phyloP scores from a whole-genome alignment of 805 yeast genomes.

The Candida morakotiae region DNA sequence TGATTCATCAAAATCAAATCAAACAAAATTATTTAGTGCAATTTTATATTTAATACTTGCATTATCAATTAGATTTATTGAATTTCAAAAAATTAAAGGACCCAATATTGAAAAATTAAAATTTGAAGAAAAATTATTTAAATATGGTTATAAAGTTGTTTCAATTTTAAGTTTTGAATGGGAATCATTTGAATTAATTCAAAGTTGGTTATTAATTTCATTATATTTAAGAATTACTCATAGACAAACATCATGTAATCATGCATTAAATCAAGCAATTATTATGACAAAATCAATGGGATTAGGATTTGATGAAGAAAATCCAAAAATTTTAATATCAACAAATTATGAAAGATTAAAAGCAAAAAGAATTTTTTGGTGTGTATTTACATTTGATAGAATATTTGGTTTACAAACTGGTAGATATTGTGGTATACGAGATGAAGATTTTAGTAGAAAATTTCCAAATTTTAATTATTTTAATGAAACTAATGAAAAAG shows the following conservation, averaged over 20 bases:
- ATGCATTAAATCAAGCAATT: conserved; percentile 32
- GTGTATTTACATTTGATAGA: conserved; percentile 51
- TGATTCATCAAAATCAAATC: conserved; percentile 23
- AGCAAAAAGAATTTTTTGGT: conserved; percentile 52
- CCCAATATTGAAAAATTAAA: conserved; percentile 23
- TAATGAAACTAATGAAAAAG: conserved; percentile 26
- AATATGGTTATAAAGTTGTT: conserved; percentile 28
- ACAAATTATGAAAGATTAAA: conserved; percentile 42
- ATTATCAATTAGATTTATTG: conserved; percentile 48
- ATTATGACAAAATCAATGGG: conserved; percentile 39
- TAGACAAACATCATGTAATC: conserved; percentile 32
- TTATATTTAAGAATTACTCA: conserved; percentile 35
- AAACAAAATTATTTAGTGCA: conserved; percentile 49
- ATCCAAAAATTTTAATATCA: conserved; percentile 16
- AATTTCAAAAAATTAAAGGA: conserved; percentile 28
- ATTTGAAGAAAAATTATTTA: conserved; percentile 32
- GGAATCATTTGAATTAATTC: conserved; percentile 41
- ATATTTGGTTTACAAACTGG: conserved; percentile 52
- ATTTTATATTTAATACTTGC: conserved; percentile 47
- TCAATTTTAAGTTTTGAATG: conserved; percentile 34
- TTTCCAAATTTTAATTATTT: conserved; percentile 26
- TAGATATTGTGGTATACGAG: conserved; percentile 32
- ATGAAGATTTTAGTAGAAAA: conserved; percentile 30
- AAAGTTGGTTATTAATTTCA: conserved; percentile 35
- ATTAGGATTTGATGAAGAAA: conserved; percentile 16